Evolutionary conservation across 768 basidiomycete species (phyloP), one percentile per base, ranked within the genome.

Genomic region (Termitomyces sp.): DNA sequence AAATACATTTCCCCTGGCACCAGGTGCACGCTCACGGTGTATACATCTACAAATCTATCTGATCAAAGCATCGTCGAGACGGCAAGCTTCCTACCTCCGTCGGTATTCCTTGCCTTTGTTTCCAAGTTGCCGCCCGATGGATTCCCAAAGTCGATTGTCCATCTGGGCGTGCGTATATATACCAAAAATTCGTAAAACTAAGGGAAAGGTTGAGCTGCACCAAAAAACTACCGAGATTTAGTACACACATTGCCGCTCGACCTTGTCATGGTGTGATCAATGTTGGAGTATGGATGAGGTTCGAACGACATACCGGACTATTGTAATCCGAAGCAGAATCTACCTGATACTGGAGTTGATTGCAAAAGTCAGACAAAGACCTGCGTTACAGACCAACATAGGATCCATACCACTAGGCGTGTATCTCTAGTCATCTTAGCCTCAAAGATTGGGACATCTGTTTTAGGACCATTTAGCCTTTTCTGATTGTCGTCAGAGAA

Each of bases 61-160:
- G 54, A 47, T 22, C 34, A 7, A 36, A 28, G 52, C 8, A 62
- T 55, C 29, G 26, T 22, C 10, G 26, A 34, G 28, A 6, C 18
- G 31, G 10, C 39, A 36, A n/a, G 10, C 4, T 31, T n/a, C 31
- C 2, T 52, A 83, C 85, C 85, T 76, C 22, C 70, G 69, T 29
- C 71, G 71, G 57, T 90, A 89, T 58, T 82, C 81, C 55, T 72
- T 75, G 15, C 80, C 72, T 47, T 74, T 78, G 63, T 57, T 70
- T 15, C 60, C 66, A 18, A 78, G 63, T 42, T 77, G 75, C 29
- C 64, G 64, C 2, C 72, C 70, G 36, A 78, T 61, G 1, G 75
- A 72, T 55, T 75, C 66, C 77, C 76, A 77, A 24, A 75, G 63
- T 26, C 72, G 65, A 42, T 68, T 65, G 54, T 73, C 71, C 22